phyloP scores from a whole-genome alignment of 805 yeast genomes.

The Sugiyamaella mastotermitis region DNA sequence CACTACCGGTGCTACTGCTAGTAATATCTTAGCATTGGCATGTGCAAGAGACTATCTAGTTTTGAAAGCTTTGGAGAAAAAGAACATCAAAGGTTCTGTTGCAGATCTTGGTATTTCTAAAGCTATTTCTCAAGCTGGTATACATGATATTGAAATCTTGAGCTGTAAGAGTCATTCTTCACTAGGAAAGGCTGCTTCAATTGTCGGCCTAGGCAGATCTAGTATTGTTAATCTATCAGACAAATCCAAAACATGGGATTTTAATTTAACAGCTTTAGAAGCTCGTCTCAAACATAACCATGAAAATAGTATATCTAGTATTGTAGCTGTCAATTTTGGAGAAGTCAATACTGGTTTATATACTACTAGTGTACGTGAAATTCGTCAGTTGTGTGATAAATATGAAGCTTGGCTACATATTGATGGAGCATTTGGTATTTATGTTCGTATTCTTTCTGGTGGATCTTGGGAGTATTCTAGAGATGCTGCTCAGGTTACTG shows the following conservation, averaged over 20 bases:
- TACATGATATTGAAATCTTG: slow-evolving; percentile 14
- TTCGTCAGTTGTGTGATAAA: slow-evolving; percentile 17
- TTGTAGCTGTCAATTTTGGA: slow-evolving; percentile 19
- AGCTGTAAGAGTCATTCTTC: slow-evolving; percentile 18
- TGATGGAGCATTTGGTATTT: slow-evolving; percentile 24
- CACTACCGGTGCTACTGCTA: slow-evolving; percentile 24
- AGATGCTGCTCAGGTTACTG: slow-evolving; percentile 10
- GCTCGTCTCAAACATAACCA: slow-evolving; percentile 3
- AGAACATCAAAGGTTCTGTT: slow-evolving; percentile 1
- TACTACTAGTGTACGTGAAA: slow-evolving; percentile 11
- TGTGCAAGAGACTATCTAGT: slow-evolving; percentile 18
- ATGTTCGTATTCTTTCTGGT: slow-evolving; percentile 10
- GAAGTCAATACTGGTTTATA: slow-evolving; percentile 23
- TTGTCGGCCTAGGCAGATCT: slow-evolving; percentile 21
- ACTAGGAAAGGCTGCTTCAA: slow-evolving; percentile 18
- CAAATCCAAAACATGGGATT: slow-evolving; percentile 15
- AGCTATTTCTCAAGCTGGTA: slow-evolving; percentile 13
- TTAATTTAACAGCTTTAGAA: slow-evolving; percentile 14
- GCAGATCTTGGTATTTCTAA: slow-evolving; percentile 16
- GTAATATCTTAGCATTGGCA: slow-evolving; percentile 19
- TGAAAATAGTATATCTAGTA: slow-evolving; percentile 5
- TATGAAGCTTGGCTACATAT: slow-evolving; percentile 23
- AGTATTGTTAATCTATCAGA: slow-evolving; percentile 8
- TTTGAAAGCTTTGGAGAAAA: not conserved
- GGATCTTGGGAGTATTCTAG: slow-evolving; percentile 6